Conservation (phyloP, 495 filamentous ascomycete species). For the Penicillium flavigenum region DNA sequence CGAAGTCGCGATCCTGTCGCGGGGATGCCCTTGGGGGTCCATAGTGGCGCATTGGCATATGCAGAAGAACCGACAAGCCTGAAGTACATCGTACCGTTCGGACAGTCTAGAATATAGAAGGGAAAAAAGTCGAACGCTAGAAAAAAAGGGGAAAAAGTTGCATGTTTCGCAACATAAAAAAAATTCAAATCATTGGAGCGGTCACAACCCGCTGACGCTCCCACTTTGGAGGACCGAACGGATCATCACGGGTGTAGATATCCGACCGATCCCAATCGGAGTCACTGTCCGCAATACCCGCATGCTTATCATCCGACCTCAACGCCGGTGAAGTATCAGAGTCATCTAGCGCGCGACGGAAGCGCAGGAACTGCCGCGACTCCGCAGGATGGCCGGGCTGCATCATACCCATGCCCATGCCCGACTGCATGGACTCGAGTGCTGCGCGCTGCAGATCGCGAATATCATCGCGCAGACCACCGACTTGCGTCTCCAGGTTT, state of each 20-base stretch:
- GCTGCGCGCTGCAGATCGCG: slow-evolving; percentile 39
- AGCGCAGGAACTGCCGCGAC: slow-evolving; percentile 37
- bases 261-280: slow-evolving; percentile 24
- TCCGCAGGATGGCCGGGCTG: slow-evolving; percentile 39
- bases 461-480: slow-evolving; percentile 52
- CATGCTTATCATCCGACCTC: slow-evolving; percentile 15
- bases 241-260: slow-evolving; percentile 19
- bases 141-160: not conserved
- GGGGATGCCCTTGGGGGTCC: not conserved
- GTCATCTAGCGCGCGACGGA: slow-evolving; percentile 28
- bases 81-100: not conserved
- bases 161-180: not conserved
- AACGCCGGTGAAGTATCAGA: slow-evolving; percentile 21
- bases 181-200: slow-evolving; percentile 25
- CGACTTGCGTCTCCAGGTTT: slow-evolving; percentile 53
- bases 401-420: slow-evolving; percentile 30
- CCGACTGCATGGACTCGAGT: slow-evolving; percentile 32
- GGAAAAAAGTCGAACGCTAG: not conserved
- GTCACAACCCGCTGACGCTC: slow-evolving; percentile 21
- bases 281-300: slow-evolving; percentile 16
- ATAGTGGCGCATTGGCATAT: not conserved
- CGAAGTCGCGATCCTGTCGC: slow-evolving; percentile 31
- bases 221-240: slow-evolving; percentile 26
- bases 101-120: not conserved
- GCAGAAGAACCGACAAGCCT: not conserved